Base-by-base conservation (phyloP, 2,329 filamentous ascomycete genomes). In the Endothia cerciana region DNA sequence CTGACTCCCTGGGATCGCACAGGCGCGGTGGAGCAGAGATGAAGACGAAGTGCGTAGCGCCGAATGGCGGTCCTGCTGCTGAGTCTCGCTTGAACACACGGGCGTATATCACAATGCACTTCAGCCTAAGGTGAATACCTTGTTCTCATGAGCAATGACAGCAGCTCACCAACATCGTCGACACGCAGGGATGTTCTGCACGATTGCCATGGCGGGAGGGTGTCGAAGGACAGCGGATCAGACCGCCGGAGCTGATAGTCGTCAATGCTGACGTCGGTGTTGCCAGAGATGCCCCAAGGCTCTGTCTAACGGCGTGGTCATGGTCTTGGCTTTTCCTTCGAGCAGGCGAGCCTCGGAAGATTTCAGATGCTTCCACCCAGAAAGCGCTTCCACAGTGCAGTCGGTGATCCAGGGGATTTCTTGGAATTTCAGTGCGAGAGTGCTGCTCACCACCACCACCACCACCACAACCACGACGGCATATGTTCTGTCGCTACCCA, bases 201-300 rank as follows among this genome's bases (percentile, higher is more conserved):
- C 41, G 40, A 22, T 41, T 53, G 36, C 45, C 43, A 38, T 51
- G 43, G 43, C 33, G 30, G 59, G 38, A 15, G 4, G 43, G n/a
- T 30, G 36, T 49, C 41, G 19, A 51, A 40, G 36, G 19, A 10
- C n/a, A 53, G 38, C 22, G 28, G 47, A 56, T 60, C 45, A 33
- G 63, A 56, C 58, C 17, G 49, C 58, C 40, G 47, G 49, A n/a
- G 25, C 30, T 40, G 22, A 40, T 19, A 13, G 28, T 41, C 41
- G 60, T 63, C 55, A 41, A 62, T 43, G 56, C 56, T 60, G 47
- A 60, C 45, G 56, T 64, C 36, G 58, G n/a, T 22, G 40, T 36
- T n/a, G 30, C 51, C 25, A 47, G 45, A 40, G 40, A 11, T 49
- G n/a, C 25, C 49, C n/a, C 51, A 38, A 19, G 49, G 15, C n/a